A percentile compares a stretch with the other conserved stretches of the same genome.
phyloP scores from a whole-genome alignment of 2,329 filamentous ascomycete species.

The Colletotrichum tamarilloi region DNA sequence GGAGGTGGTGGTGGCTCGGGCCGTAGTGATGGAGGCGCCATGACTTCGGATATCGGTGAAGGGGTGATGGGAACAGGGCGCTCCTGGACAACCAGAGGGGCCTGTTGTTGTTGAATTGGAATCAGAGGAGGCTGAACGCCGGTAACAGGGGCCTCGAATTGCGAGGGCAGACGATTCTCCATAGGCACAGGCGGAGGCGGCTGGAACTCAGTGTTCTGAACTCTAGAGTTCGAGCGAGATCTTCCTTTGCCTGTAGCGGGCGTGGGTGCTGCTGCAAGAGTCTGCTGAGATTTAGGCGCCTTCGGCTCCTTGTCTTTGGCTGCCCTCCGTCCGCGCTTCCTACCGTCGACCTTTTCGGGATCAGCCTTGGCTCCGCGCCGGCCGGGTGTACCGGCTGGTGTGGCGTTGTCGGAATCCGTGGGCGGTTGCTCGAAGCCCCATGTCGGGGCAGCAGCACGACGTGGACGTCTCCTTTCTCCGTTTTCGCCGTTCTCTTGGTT shows the following conservation, averaged over 20 bases:
- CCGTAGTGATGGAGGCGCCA: slow-evolving; percentile 66
- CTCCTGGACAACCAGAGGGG: slow-evolving; percentile 43
- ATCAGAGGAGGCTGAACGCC: slow-evolving; percentile 57
- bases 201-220: slow-evolving; percentile 54
- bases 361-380: slow-evolving; percentile 62
- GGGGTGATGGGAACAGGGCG: slow-evolving; percentile 47
- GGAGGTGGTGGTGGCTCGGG: slow-evolving; percentile 63
- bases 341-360: slow-evolving; percentile 51
- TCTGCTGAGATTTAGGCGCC: slow-evolving; percentile 46
- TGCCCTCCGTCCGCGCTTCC: slow-evolving; percentile 53
- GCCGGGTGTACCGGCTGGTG: slow-evolving; percentile 67
- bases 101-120: slow-evolving; percentile 40
- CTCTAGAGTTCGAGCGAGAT: slow-evolving; percentile 66
- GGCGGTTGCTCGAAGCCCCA: slow-evolving; percentile 73
- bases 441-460: slow-evolving; percentile 75
- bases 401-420: slow-evolving; percentile 70
- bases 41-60: slow-evolving; percentile 61
- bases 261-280: slow-evolving; percentile 59
- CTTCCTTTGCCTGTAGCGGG: slow-evolving; percentile 56
- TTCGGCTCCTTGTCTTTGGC: slow-evolving; percentile 57
- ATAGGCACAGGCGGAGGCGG: slow-evolving; percentile 49
- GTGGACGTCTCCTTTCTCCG: slow-evolving; percentile 69
- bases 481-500: slow-evolving; percentile 67
- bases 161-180: slow-evolving; percentile 54
- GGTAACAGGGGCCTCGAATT: slow-evolving; percentile 56